Evolutionary conservation across 176 grass and related monocot genomes (phyloP).

Genomic region (Dendrocalamus sinicus): DNA sequence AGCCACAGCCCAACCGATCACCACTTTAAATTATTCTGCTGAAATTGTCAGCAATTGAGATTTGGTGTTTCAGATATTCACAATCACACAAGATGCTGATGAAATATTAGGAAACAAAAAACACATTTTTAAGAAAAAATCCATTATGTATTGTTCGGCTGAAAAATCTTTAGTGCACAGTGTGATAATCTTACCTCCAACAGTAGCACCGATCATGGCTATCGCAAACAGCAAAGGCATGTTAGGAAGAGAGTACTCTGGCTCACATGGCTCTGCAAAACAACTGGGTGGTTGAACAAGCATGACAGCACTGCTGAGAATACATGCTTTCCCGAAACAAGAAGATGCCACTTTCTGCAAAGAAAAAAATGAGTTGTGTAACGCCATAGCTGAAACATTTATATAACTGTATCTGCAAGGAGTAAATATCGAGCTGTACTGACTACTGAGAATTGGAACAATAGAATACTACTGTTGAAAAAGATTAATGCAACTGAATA

Average conservation of each 20-base stretch:
- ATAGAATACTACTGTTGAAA: not conserved
- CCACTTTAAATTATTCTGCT: not conserved
- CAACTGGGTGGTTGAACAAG: constrained; percentile 58
- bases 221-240: constrained; percentile 94
- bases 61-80: constrained; percentile 4
- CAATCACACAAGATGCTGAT: not conserved
- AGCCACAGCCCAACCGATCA: no score
- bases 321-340: constrained; percentile 52
- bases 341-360: constrained; percentile 57
- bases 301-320: constrained; percentile 47
- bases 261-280: constrained; percentile 81
- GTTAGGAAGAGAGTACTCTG: constrained; percentile 74
- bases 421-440: not conserved
- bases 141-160: not conserved
- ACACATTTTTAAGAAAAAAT: not conserved
- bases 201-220: constrained; percentile 93
- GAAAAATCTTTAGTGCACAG: not conserved
- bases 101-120: constrained; percentile 5
- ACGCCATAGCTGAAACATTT: constrained; percentile 29
- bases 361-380: constrained; percentile 5
- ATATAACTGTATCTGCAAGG: not conserved
- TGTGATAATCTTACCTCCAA: constrained; percentile 70
- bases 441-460: not conserved
- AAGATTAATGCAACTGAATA: not conserved
- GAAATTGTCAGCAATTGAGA: not conserved